phyloP scores from a whole-genome alignment of 2,329 filamentous ascomycete species.

The Xylaria sp. region DNA sequence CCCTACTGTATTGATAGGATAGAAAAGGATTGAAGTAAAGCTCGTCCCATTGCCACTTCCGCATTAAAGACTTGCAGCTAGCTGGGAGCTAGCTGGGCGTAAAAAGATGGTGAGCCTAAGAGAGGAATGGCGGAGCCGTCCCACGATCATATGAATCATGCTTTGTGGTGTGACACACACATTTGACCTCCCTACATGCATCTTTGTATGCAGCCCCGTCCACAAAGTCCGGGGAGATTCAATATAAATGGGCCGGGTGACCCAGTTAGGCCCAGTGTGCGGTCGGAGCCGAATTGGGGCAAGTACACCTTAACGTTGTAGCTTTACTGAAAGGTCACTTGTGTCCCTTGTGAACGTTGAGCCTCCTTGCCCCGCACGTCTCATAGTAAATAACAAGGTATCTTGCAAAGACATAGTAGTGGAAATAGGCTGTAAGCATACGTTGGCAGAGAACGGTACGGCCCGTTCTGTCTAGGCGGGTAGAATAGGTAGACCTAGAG shows the following conservation, averaged over 20 bases:
- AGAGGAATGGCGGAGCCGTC: background rate
- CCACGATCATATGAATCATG: background rate
- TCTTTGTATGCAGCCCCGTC: constrained; percentile 14
- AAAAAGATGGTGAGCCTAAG: background rate
- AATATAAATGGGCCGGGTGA: constrained; percentile 18
- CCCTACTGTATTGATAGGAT: constrained; percentile 3
- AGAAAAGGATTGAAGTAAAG: background rate
- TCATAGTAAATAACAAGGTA: background rate
- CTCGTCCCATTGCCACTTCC: background rate
- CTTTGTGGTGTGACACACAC: background rate
- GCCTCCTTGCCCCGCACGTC: constrained; percentile 16
- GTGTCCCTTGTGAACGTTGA: constrained; percentile 2
- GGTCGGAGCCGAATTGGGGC: constrained; percentile 8
- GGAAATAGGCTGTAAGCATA: background rate
- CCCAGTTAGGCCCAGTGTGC: constrained; percentile 12
- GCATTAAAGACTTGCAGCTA: background rate
- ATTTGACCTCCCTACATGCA: background rate
- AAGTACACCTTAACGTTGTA: constrained; percentile 25
- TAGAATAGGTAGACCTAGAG: background rate
- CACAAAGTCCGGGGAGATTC: constrained; percentile 10
- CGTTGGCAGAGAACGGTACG: constrained; percentile 16
- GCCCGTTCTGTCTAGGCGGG: constrained; percentile 12
- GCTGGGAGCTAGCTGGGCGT: background rate
- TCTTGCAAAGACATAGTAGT: background rate
- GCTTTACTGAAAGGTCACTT: constrained; percentile 25